Conservation (phyloP, 176 grass and related monocot species). For the Hordeum marinum region DNA sequence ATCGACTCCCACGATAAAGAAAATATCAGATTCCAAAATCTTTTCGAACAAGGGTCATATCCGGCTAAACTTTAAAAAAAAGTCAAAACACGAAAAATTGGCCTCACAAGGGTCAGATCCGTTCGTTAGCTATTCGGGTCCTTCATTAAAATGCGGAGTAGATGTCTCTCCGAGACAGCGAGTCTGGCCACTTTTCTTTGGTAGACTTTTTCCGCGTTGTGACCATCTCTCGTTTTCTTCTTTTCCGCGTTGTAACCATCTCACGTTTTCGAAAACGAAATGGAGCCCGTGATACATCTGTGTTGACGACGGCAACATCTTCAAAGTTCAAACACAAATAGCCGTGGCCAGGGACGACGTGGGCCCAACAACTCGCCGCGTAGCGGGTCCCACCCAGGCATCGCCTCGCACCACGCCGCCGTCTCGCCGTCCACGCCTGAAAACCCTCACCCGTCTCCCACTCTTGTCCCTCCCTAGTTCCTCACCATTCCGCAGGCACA, state of each 20-base stretch:
- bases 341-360: neutral
- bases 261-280: neutral
- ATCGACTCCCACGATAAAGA: too few relatives aligned
- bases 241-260: neutral
- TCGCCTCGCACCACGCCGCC: slow-evolving; percentile 4
- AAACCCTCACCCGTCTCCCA: slow-evolving; percentile 20
- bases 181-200: too few relatives aligned
- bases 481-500: neutral
- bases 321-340: neutral
- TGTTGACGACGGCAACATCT: neutral
- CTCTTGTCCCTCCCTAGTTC: neutral
- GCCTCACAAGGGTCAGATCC: too few relatives aligned
- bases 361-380: neutral
- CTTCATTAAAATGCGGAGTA: too few relatives aligned
- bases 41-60: too few relatives aligned
- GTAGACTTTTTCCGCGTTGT: too few relatives aligned
- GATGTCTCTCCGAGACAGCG: too few relatives aligned
- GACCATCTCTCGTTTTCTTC: too few relatives aligned
- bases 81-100: too few relatives aligned
- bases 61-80: too few relatives aligned
- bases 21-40: too few relatives aligned
- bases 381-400: neutral
- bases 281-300: neutral
- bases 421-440: slow-evolving; percentile 17
- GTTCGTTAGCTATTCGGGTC: too few relatives aligned